phyloP scores from a whole-genome alignment of 805 yeast species.

The Metschnikowia similis region DNA sequence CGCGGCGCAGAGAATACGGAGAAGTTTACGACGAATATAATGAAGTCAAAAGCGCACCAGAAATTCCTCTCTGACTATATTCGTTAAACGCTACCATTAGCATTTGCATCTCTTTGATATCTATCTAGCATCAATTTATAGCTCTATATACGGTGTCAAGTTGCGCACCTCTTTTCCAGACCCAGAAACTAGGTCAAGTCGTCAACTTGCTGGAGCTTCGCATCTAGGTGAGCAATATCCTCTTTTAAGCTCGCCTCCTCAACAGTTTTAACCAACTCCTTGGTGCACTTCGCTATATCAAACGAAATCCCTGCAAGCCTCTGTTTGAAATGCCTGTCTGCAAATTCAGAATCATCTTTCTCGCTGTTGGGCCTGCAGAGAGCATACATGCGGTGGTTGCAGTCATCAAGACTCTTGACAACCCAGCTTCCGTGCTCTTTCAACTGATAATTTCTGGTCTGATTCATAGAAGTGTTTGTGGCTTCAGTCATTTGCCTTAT shows the following conservation, averaged over 20 bases:
- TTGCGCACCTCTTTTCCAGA: too few species aligned
- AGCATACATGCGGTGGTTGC: slow-evolving; percentile 75
- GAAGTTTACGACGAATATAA: slow-evolving; percentile 29
- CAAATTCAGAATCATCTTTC: slow-evolving; percentile 55
- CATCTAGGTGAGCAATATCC: slow-evolving; percentile 78
- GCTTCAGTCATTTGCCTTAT: slow-evolving; percentile 88
- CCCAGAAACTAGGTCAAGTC: slow-evolving; percentile 19
- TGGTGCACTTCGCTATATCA: slow-evolving; percentile 94
- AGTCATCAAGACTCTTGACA: slow-evolving; percentile 79
- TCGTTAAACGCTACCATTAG: slow-evolving; percentile 1
- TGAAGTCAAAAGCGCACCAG: slow-evolving; percentile 32
- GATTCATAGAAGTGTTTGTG: slow-evolving; percentile 81
- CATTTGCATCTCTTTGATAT: not conserved
- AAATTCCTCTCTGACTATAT: slow-evolving; percentile 27
- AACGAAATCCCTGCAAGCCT: slow-evolving; percentile 93
- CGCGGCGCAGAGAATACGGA: not conserved
- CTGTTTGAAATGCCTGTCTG: slow-evolving; percentile 87
- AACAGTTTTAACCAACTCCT: slow-evolving; percentile 91
- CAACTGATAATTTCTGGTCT: slow-evolving; percentile 76
- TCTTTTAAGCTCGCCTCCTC: slow-evolving; percentile 89
- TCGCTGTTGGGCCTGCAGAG: slow-evolving; percentile 49
- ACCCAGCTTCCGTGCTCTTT: slow-evolving; percentile 92
- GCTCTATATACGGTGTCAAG: not conserved
- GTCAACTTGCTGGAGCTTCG: slow-evolving; percentile 44
- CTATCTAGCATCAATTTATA: not conserved